Evolutionary conservation across 2,329 filamentous ascomycete genomes (phyloP), one percentile per base, ranked within the genome.

Genomic region (Fusarium tupiense): DNA sequence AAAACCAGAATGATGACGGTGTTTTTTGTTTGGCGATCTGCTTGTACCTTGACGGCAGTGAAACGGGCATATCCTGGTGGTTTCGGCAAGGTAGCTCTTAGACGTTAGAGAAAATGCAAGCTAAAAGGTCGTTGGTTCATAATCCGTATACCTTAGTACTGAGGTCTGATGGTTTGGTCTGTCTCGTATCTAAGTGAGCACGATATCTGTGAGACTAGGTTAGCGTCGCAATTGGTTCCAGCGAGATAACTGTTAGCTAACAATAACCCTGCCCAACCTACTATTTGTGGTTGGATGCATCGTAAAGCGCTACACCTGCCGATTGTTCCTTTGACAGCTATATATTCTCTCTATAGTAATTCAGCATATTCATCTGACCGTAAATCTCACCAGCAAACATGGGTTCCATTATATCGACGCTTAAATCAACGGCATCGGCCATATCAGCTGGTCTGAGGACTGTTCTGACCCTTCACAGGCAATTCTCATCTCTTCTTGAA

Each of bases 341-440:
- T 41, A 47, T 29, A 59, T 8, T 37, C 31, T 22, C 41, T 37
- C 19, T 12, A 12, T 37, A 31, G 8, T 38, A 31, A 20, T 29
- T 16, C 29, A 31, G 20, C 33, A 7, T 26, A 35, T 43, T 49
- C 64, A 35, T 29, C 46, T 41, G 49, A 29, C 22, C 26, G 31
- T 26, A 43, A 37, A 26, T 56, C 35, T 47, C 47, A 35, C 13
- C 13, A 17, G 9, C 24, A 57, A 62, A 44, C 38, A 85, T 85
- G 83, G 83, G 82, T 29, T 74, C 69, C 38, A 61, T 81, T 29
- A 70, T 82, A 24, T 84, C 83, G 10, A 67, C 66, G 12, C 38
- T 82, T 35, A 69, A 69, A 37, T 71, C 74, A 61, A 72, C 63
- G 24, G 29, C 68, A 11, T 79, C 73, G 38, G 69, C 76, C 57